Evolutionary conservation across 495 filamentous ascomycete genomes (phyloP).

Genomic region (Penicillium psychrofluorescens): DNA sequence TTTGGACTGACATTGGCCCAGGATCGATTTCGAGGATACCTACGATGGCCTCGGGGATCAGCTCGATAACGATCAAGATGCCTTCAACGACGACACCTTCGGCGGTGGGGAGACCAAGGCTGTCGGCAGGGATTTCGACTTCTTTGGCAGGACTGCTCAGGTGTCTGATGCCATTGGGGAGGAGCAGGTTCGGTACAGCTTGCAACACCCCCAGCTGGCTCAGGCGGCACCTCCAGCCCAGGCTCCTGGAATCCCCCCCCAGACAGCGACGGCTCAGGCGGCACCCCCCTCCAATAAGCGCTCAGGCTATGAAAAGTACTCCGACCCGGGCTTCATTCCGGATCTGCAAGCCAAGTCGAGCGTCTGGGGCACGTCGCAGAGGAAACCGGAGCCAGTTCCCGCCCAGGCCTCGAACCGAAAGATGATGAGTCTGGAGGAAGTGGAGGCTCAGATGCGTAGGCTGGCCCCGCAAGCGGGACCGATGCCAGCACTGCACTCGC

Average conservation of each 20-base stretch:
- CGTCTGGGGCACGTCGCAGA: conserved; percentile 78
- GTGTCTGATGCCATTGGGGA: conserved; percentile 79
- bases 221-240: conserved; percentile 23
- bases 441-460: conserved; percentile 84
- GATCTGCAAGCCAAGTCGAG: conserved; percentile 89
- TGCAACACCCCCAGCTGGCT: conserved; percentile 50
- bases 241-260: conserved; percentile 8
- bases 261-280: conserved; percentile 16
- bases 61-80: conserved; percentile 88
- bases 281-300: conserved; percentile 38
- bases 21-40: conserved; percentile 93
- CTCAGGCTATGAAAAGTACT: conserved; percentile 85
- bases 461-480: conserved; percentile 46
- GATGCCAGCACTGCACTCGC: conserved; percentile 26
- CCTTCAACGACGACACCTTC: conserved; percentile 98
- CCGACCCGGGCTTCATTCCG: conserved; percentile 64
- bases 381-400: conserved; percentile 31
- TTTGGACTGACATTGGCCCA: conserved; percentile 13
- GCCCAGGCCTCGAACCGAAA: conserved; percentile 34
- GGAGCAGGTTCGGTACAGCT: conserved; percentile 74
- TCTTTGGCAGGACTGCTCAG: conserved; percentile 84
- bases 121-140: conserved; percentile 93
- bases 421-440: conserved; percentile 94
- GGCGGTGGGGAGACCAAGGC: conserved; percentile 42
- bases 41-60: conserved; percentile 93